A percentile compares a stretch with the other conserved stretches of the same genome.
These are phyloP conservation scores for Jaapia argillacea DNA, from an alignment of 768 basidiomycete species.

Conservation along the genomic window DNA sequence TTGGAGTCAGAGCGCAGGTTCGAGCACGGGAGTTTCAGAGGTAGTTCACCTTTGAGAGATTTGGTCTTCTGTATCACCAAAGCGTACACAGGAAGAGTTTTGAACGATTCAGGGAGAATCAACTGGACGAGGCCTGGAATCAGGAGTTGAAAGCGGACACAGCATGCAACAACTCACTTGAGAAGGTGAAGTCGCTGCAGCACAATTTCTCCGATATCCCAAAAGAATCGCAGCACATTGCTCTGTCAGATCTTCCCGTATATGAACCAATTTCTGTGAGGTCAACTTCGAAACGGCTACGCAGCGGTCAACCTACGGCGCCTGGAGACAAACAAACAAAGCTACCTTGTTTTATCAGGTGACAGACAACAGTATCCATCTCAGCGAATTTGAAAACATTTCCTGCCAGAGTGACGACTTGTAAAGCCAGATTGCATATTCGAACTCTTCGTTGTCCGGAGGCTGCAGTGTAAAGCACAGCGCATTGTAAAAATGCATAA, in stretches of 20 bases:
- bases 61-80: conserved; percentile 82
- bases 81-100: conserved; percentile 71
- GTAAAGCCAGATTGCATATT: conserved; percentile 77
- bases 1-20: conserved; percentile 31
- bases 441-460: conserved; percentile 77
- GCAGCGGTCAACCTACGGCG: conserved; percentile 1
- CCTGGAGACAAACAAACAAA: neutral
- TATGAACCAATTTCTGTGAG: conserved; percentile 52
- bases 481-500: conserved; percentile 77
- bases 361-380: conserved; percentile 70
- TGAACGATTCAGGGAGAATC: conserved; percentile 90
- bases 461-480: conserved; percentile 75
- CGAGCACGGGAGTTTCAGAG: conserved; percentile 3
- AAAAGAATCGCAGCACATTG: conserved; percentile 72
- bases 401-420: conserved; percentile 74
- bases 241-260: conserved; percentile 80
- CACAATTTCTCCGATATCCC: conserved; percentile 85
- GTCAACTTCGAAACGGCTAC: conserved; percentile 63
- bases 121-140: conserved; percentile 38
- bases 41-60: conserved; percentile 72
- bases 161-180: conserved; percentile 59
- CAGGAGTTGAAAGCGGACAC: neutral
- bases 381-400: conserved; percentile 91
- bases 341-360: conserved; percentile 73
- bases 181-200: conserved; percentile 60